phyloP scores from a whole-genome alignment of 768 basidiomycete species.

The Coprinopsis marcescibilis region DNA sequence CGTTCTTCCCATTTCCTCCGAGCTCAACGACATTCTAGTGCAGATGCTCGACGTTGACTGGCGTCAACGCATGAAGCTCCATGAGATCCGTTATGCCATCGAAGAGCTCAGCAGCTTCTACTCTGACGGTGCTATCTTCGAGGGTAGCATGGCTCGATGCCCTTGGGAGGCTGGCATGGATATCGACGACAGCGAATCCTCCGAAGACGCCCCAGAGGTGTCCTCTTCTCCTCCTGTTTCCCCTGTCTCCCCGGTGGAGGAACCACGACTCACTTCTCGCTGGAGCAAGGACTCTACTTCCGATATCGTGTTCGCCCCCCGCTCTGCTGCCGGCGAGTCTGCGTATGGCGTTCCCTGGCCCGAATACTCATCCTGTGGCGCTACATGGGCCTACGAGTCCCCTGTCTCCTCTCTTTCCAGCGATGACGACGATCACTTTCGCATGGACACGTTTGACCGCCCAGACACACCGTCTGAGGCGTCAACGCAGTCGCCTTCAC shows the following conservation, averaged over 20 bases:
- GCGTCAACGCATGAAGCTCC: conserved; percentile 37
- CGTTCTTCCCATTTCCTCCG: conserved; percentile 77
- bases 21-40: conserved; percentile 71
- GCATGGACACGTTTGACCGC: conserved; percentile 39
- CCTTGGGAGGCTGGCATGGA: conserved; percentile 71
- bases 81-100: conserved; percentile 49
- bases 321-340: conserved; percentile 29
- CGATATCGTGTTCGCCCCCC: conserved; percentile 40
- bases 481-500: conserved; percentile 43
- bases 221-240: conserved; percentile 27
- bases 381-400: conserved; percentile 52
- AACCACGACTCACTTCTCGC: conserved; percentile 37
- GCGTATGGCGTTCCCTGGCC: conserved; percentile 38
- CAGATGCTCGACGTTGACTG: conserved; percentile 67
- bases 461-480: conserved; percentile 40
- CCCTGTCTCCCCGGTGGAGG: conserved; percentile 23
- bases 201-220: conserved; percentile 35
- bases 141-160: conserved; percentile 71
- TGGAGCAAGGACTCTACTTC: conserved; percentile 58
- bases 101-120: conserved; percentile 57
- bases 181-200: conserved; percentile 54
- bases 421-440: conserved; percentile 24
- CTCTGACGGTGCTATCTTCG: conserved; percentile 65
- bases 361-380: conserved; percentile 40
- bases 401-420: conserved; percentile 40